Base-by-base conservation (phyloP, 2,329 filamentous ascomycete species). In the Pseudogymnoascus verrucosus region DNA sequence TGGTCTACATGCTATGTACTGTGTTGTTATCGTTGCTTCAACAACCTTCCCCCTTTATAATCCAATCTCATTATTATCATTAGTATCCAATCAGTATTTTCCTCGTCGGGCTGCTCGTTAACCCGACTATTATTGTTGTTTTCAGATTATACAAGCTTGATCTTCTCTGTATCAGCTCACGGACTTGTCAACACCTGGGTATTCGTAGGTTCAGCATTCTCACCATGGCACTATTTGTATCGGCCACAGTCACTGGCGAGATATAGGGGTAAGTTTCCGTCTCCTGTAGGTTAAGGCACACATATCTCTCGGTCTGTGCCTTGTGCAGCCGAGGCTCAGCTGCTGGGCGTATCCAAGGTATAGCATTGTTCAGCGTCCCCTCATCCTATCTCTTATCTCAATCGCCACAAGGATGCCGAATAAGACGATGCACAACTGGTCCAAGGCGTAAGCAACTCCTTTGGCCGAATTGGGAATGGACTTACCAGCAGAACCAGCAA, bases 401-500 rank as follows among this genome's bases (percentile, higher is more conserved):
- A 74, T 69, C 4, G 68, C 67, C 11, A 73, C 62, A 28, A 72
- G 51, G 34, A 74, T 67, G 1, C 65, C 64, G 14, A 74, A 67
- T 40, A 73, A 70, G 16, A 67, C 59, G n/a, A 73, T 21, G 16
- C 34, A 63, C 11, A 64, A 57, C 63, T 64, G 31, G 10, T 36
- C 36, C 28, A 57, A 57, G 51, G 28, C 26, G 51, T 57, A 57
- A 57, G 51, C 51, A 57, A 57, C 26, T 14, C 28, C 26, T 57
- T 21, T 57, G 21, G 28, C 19, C 59, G 31, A 60, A 23, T 60
- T 23, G 14, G 23, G 47, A 62, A 61, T 37, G 28, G 8, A 76
- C 83, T 78, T 68, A 87, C 84, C 65, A 80, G 37, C 31, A 79
- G 72, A 34, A 79, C 72, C 28, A 79, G 71, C 2, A 73, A 66